These are phyloP conservation scores for Heterobasidion annosum DNA, from an alignment of 1,284 basidiomycete genomes.

Conservation along the genomic window DNA sequence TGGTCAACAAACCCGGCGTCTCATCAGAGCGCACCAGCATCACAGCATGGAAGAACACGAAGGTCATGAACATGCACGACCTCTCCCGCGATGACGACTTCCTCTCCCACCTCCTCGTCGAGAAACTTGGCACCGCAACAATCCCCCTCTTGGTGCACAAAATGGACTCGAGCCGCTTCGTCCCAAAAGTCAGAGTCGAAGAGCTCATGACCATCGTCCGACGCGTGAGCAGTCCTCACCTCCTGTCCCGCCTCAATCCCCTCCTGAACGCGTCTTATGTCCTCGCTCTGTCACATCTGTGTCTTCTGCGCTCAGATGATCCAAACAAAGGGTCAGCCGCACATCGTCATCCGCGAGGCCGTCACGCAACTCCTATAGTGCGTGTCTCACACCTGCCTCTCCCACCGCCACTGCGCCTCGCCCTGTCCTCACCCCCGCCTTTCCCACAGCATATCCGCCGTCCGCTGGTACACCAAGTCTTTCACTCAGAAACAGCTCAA, in stretches of 20 bases:
- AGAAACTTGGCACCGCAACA: conserved; percentile 70
- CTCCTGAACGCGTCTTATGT: conserved; percentile 15
- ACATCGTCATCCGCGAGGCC: conserved; percentile 50
- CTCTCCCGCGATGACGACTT: conserved; percentile 82
- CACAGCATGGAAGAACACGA: conserved; percentile 64
- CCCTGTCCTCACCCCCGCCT: conserved; percentile 12
- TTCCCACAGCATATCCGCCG: conserved; percentile 45
- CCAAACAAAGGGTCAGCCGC: conserved; percentile 38
- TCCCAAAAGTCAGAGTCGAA: conserved; percentile 62
- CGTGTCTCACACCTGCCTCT: conserved; percentile 21
- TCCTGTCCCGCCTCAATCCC: conserved; percentile 5
- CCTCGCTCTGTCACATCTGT: conserved; percentile 1
- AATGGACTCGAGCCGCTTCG: conserved; percentile 66
- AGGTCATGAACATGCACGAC: conserved; percentile 82
- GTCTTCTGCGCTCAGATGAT: conserved; percentile 40
- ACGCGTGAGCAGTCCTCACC: conserved; percentile 51
- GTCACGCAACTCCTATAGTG: conserved; percentile 69
- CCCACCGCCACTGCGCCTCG: conserved; percentile 5
- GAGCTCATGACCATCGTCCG: conserved; percentile 61
- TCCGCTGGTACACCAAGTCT: conserved; percentile 63
- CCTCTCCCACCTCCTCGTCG: conserved; percentile 75
- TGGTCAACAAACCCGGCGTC: background rate
- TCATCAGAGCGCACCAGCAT: conserved; percentile 6
- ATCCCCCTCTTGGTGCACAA: conserved; percentile 77
- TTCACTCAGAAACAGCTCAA: conserved; percentile 77